Evolutionary conservation across 1,139 yeast species (phyloP).

Genomic region (Pichia sp.): DNA sequence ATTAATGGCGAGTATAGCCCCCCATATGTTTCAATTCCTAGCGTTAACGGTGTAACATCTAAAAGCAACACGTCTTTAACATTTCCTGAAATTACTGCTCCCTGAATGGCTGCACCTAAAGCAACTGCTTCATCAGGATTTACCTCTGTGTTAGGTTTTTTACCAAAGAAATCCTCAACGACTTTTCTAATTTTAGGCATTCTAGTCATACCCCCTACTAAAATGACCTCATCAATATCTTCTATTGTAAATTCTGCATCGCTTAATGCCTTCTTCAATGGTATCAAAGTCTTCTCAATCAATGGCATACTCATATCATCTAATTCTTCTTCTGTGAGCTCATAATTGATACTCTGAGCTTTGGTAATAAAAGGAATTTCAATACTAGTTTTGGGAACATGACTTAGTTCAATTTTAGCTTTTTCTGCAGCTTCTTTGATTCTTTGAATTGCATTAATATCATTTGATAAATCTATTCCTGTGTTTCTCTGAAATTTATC

Average conservation of each 20-base stretch:
- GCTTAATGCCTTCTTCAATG: constrained; percentile 58
- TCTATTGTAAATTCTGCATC: constrained; percentile 59
- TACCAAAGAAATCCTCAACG: constrained; percentile 51
- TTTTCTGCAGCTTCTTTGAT: constrained; percentile 66
- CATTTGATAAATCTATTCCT: constrained; percentile 39
- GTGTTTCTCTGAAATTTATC: constrained; percentile 37
- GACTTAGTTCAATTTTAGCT: constrained; percentile 65
- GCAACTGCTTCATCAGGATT: constrained; percentile 87
- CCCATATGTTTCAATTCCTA: constrained; percentile 78
- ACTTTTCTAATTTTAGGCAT: constrained; percentile 65
- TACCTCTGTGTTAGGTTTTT: constrained; percentile 54
- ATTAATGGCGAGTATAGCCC: constrained; percentile 73
- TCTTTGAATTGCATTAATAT: constrained; percentile 53
- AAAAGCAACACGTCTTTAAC: constrained; percentile 61
- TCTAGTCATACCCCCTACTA: constrained; percentile 83
- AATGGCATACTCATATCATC: constrained; percentile 56
- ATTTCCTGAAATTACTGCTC: constrained; percentile 68
- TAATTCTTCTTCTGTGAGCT: constrained; percentile 53
- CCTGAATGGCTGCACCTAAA: constrained; percentile 79
- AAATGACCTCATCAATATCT: constrained; percentile 63
- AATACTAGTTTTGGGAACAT: constrained; percentile 46
- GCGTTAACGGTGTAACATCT: constrained; percentile 72
- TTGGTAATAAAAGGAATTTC: constrained; percentile 54
- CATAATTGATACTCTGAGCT: constrained; percentile 38
- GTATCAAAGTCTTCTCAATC: constrained; percentile 55